Percentiles rank a stretch among this genome's conserved stretches.
phyloP scores from a whole-genome alignment of 768 basidiomycete genomes.

The Neoboletus magnificus region DNA sequence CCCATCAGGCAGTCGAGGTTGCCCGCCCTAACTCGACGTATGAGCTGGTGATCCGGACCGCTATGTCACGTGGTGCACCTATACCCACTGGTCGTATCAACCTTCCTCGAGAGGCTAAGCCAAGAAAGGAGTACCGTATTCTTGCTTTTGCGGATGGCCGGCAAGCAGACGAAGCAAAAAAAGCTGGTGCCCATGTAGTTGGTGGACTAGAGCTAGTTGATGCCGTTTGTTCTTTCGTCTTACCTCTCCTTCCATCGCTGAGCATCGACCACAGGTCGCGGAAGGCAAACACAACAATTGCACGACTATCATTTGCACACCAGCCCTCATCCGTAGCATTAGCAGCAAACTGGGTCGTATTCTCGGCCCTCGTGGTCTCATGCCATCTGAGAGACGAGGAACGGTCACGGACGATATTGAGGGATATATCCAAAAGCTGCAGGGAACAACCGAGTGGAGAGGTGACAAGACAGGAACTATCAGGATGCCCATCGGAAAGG shows the following conservation, averaged over 20 bases:
- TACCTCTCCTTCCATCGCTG: not conserved
- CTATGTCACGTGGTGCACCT: conserved; percentile 70
- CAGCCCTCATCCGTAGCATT: conserved; percentile 73
- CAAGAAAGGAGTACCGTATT: conserved; percentile 67
- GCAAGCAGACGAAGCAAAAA: conserved; percentile 76
- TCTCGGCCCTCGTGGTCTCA: conserved; percentile 86
- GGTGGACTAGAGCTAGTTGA: conserved; percentile 89
- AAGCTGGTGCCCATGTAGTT: conserved; percentile 85
- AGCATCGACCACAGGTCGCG: conserved; percentile 51
- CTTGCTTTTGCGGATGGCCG: conserved; percentile 92
- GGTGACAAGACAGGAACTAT: conserved; percentile 86
- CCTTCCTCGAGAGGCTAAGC: conserved; percentile 77
- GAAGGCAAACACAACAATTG: conserved; percentile 64
- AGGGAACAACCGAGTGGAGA: conserved; percentile 89
- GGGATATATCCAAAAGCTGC: conserved; percentile 73
- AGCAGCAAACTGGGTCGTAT: conserved; percentile 76
- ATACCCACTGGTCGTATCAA: conserved; percentile 89
- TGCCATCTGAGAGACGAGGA: conserved; percentile 93
- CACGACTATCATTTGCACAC: conserved; percentile 81
- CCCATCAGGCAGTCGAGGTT: conserved; percentile 75
- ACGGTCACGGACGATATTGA: conserved; percentile 90
- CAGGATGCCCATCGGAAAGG: conserved; percentile 75
- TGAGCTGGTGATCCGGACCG: conserved; percentile 78
- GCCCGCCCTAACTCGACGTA: conserved; percentile 71
- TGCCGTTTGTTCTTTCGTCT: conserved; percentile 51